Percentiles rank a stretch among this genome's conserved stretches.
These are phyloP conservation scores for Wickerhamiella cacticola DNA, from an alignment of 805 yeast species.

Conservation along the genomic window DNA sequence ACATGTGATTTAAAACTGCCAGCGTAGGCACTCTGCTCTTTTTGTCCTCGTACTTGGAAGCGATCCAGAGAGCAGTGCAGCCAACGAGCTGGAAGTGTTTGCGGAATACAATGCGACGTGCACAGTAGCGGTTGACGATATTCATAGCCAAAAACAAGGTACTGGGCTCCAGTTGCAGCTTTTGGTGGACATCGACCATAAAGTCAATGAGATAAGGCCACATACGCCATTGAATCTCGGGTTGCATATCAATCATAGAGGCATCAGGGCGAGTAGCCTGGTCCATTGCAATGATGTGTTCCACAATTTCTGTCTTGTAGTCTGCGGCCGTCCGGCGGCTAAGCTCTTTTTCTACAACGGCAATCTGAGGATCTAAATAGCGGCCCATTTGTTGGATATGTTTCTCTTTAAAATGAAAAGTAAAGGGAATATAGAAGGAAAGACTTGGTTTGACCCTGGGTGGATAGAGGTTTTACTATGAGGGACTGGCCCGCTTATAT, in stretches of 20 bases:
- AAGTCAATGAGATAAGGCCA: conserved; percentile 67
- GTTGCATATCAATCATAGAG: conserved; percentile 67
- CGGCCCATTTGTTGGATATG: conserved; percentile 4
- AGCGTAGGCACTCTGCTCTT: conserved; percentile 63
- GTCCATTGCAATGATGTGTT: conserved; percentile 29
- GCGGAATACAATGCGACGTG: conserved; percentile 67
- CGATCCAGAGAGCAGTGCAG: conserved; percentile 81
- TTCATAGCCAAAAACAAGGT: conserved; percentile 57
- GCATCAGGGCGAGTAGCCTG: conserved; percentile 38
- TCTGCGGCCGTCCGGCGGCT: conserved; percentile 26
- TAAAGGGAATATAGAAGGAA: neutral
- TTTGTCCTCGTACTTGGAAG: conserved; percentile 66
- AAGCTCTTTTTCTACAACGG: conserved; percentile 16
- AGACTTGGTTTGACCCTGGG: conserved; percentile 2
- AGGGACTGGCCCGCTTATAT: conserved; percentile 7
- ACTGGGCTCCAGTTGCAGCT: conserved; percentile 52
- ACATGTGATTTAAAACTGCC: conserved; percentile 53
- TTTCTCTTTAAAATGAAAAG: neutral
- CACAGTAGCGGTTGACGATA: conserved; percentile 78
- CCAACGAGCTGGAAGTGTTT: conserved; percentile 85
- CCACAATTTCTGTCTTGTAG: conserved; percentile 29
- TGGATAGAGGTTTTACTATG: neutral
- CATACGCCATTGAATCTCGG: conserved; percentile 60
- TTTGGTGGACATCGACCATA: conserved; percentile 50
- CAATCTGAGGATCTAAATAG: conserved; percentile 12